These are phyloP conservation scores for Coniophora puteana DNA, from an alignment of 1,284 basidiomycete genomes.

Conservation along the genomic window DNA sequence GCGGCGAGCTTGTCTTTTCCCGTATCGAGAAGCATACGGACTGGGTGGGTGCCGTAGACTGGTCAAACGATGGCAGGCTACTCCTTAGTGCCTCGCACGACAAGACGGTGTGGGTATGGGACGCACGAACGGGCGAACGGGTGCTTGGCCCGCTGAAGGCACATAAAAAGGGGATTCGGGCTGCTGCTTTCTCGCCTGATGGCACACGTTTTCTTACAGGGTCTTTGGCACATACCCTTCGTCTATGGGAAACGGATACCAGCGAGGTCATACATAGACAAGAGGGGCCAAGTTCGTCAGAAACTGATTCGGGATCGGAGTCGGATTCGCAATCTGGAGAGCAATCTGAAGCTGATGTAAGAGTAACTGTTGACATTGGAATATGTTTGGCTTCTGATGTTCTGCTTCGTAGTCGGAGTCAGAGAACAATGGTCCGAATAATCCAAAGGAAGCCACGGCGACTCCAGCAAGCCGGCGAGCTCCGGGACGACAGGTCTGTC, in stretches of 20 bases:
- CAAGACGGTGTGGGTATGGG: constrained; percentile 10
- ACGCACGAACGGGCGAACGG: constrained; percentile 3
- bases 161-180: neutral
- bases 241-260: constrained; percentile 7
- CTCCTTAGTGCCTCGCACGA: constrained; percentile 8
- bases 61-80: constrained; percentile 9
- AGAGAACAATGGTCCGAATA: neutral
- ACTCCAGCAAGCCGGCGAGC: too few species aligned
- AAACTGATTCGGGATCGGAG: neutral
- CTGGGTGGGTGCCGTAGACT: neutral
- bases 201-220: neutral
- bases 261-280: neutral
- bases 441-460: neutral
- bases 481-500: too few species aligned
- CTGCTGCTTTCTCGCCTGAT: constrained; percentile 8
- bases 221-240: constrained; percentile 2
- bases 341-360: too few species aligned
- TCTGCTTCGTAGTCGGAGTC: too few species aligned
- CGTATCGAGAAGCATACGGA: neutral
- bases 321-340: too few species aligned
- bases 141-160: neutral
- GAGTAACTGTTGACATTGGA: too few species aligned
- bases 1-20: neutral
- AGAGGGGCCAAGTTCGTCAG: neutral
- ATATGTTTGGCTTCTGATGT: too few species aligned